A percentile compares a stretch with the other conserved stretches of the same genome.
Evolutionary conservation across 2,329 filamentous ascomycete species (phyloP).

Genomic region (Scolecobasidium constrictum): DNA sequence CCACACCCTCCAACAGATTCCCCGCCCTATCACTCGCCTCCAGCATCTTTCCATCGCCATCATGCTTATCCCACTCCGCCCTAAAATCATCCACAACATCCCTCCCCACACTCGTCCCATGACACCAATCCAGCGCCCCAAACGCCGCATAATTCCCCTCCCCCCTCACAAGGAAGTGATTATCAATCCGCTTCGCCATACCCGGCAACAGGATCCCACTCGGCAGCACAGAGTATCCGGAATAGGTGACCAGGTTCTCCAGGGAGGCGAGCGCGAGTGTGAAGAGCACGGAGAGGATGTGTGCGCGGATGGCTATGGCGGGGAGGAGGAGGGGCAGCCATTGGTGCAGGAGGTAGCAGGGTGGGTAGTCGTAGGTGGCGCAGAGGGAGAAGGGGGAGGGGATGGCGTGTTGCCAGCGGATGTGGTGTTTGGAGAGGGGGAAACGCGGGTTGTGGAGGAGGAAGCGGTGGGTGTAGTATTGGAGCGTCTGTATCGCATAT

Average conservation of each 20-base stretch:
- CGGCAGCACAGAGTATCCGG: conserved; percentile 10
- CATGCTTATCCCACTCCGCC: conserved; percentile 9
- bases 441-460: conserved; percentile 47
- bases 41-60: background rate
- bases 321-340: conserved; percentile 12
- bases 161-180: conserved; percentile 7
- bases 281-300: conserved; percentile 19
- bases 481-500: conserved; percentile 37
- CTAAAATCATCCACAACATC: conserved; percentile 10
- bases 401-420: conserved; percentile 6
- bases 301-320: conserved; percentile 27
- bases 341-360: conserved; percentile 10
- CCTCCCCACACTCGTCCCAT: conserved; percentile 9
- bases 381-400: conserved; percentile 8
- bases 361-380: conserved; percentile 10
- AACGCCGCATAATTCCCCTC: conserved; percentile 9
- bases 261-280: conserved; percentile 2
- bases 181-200: conserved; percentile 10
- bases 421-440: conserved; percentile 14
- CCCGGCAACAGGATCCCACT: conserved; percentile 6
- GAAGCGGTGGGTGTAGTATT: conserved; percentile 65
- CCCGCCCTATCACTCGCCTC: conserved; percentile 4
- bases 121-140: conserved; percentile 10
- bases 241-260: conserved; percentile 10
- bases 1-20: background rate